Conservation (phyloP, 2,329 filamentous ascomycete species). For the Pezicula carpinea region DNA sequence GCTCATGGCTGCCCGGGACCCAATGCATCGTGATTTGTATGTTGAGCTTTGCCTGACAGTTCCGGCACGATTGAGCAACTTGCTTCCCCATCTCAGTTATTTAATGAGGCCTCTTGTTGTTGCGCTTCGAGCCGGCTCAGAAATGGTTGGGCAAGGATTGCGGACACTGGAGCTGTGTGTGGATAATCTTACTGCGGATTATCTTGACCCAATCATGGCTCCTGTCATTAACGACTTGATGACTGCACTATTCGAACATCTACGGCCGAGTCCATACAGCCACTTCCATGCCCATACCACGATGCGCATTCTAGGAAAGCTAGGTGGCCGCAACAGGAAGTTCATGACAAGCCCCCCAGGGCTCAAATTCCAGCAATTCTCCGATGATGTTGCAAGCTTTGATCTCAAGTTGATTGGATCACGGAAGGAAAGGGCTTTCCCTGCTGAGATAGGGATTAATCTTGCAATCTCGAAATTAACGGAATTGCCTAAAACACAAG, state of each 20-base stretch:
- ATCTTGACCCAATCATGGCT: slow-evolving; percentile 97
- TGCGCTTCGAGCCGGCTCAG: slow-evolving; percentile 82
- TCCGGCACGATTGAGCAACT: slow-evolving; percentile 86
- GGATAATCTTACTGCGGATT: slow-evolving; percentile 96
- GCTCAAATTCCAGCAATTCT: slow-evolving; percentile 77
- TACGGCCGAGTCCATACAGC: slow-evolving; percentile 89
- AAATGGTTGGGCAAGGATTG: slow-evolving; percentile 90
- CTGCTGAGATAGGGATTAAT: slow-evolving; percentile 80
- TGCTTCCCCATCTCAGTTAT: slow-evolving; percentile 91
- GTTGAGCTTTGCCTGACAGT: slow-evolving; percentile 97
- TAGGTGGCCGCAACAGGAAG: slow-evolving; percentile 91
- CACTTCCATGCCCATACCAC: slow-evolving; percentile 98
- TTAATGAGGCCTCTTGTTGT: slow-evolving; percentile 98
- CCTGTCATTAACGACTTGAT: slow-evolving; percentile 98
- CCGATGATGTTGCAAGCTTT: slow-evolving; percentile 83
- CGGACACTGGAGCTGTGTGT: slow-evolving; percentile 94
- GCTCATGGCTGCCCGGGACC: slow-evolving; percentile 83
- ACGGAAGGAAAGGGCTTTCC: slow-evolving; percentile 83
- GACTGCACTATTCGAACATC: slow-evolving; percentile 93
- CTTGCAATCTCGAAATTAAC: slow-evolving; percentile 83
- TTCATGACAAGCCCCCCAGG: slow-evolving; percentile 87
- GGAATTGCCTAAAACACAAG: slow-evolving; percentile 67
- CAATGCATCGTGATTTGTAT: slow-evolving; percentile 87
- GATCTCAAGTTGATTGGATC: slow-evolving; percentile 87
- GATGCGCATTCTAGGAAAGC: slow-evolving; percentile 93